A percentile compares a stretch with the other conserved stretches of the same genome.
Conservation (phyloP, 1,139 yeast species). For the Blastobotrys serpentis region DNA sequence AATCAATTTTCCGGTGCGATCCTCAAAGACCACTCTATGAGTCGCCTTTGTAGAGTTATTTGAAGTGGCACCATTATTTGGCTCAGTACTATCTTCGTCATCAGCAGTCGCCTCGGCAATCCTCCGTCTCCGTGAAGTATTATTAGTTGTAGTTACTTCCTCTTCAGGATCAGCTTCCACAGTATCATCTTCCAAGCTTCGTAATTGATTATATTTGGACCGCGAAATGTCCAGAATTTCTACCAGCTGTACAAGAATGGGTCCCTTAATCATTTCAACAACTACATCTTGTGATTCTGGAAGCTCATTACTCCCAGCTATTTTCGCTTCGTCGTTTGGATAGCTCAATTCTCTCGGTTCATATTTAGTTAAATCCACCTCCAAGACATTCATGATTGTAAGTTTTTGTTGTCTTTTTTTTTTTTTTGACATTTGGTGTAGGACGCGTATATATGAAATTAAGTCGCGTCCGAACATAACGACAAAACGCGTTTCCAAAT, state of each 20-base stretch:
- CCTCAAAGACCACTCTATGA: conserved; percentile 29
- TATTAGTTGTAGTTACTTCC: conserved; percentile 2
- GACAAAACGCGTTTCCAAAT: too few relatives aligned
- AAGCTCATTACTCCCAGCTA: neutral
- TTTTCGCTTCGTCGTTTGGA: neutral
- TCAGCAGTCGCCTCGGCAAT: conserved; percentile 9
- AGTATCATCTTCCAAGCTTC: conserved; percentile 17
- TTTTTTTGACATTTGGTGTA: too few relatives aligned
- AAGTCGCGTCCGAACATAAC: too few relatives aligned
- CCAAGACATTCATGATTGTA: neutral
- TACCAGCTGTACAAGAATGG: conserved; percentile 28
- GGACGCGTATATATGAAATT: neutral
- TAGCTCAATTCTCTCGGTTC: neutral
- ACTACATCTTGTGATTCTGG: conserved; percentile 1
- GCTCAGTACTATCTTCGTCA: conserved; percentile 12
- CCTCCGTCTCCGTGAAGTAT: conserved; percentile 6
- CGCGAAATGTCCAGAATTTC: conserved; percentile 27
- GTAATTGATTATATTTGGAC: conserved; percentile 27
- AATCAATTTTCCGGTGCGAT: conserved; percentile 25
- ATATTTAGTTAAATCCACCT: conserved; percentile 4
- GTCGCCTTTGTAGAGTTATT: conserved; percentile 12
- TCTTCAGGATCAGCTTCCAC: conserved; percentile 4
- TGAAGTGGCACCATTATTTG: too few relatives aligned
- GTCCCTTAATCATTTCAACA: conserved; percentile 13
- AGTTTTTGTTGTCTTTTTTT: neutral